Evolutionary conservation across 2,329 filamentous ascomycete genomes (phyloP), one percentile per base, ranked within the genome.

Genomic region (Metarhizium sp.): DNA sequence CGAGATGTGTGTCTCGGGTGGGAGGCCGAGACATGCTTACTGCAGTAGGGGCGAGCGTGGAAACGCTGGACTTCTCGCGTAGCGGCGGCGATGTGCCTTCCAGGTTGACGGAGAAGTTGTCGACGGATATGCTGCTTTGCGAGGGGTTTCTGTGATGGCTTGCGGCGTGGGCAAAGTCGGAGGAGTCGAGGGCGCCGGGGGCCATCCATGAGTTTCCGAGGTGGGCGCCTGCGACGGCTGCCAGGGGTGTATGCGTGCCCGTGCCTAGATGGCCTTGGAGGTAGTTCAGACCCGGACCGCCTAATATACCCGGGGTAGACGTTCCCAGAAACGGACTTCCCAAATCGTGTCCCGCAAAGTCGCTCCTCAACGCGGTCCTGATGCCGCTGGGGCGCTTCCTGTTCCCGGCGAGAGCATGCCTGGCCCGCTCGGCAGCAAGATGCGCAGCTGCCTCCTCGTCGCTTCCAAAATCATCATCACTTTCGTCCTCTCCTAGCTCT

Each of bases 251-350:
- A 59, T 89, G 86, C 13, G 87, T 84, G 30, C 89, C 89, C 50
- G 87, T 88, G 8, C 84, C 82, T 4, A 92, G 76, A 61, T 91
- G 88, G 18, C 87, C 83, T 67, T 92, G 88, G 65, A 94, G 92
- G 69, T 92, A 94, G 67, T 86, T 86, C 63, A 92, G 77, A 62
- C 89, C 91, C 11, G 87, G 86, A 34, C 86, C 87, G 56, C 88
- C 87, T 5, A 87, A 79, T 49, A 87, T 80, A 1, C 82, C 82
- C 2, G 81, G 81, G 20, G 81, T 82, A n/a, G 78, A 74, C 63
- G 77, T 77, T 61, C 76, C 85, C 62, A 80, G 74, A 70, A 80
- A 86, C 63, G 74, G 82, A 66, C 71, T 79, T 30, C 76, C 75
- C 25, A 80, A 61, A 59, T 85, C 79, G 62, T 69, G 62, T 25